phyloP scores from a whole-genome alignment of 805 yeast genomes.

The Candida montana region DNA sequence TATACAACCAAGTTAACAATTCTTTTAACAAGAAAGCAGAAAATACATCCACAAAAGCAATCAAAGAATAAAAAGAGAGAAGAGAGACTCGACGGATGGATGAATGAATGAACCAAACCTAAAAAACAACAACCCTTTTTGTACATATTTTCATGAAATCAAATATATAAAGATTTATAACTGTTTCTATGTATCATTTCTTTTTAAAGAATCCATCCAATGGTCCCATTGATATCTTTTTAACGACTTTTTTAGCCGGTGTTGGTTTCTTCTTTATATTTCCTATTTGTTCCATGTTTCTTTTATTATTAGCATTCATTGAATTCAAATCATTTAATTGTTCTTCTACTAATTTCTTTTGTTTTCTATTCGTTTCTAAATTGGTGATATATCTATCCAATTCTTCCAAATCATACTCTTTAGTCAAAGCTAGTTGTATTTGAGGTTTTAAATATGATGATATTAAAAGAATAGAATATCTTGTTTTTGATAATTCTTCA shows the following conservation, averaged over 20 bases:
- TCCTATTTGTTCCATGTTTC: slow-evolving; percentile 15
- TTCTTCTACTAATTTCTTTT: slow-evolving; percentile 27
- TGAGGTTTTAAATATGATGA: slow-evolving; percentile 36
- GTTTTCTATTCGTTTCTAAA: slow-evolving; percentile 17
- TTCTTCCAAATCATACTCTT: slow-evolving; percentile 27
- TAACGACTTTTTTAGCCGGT: slow-evolving; percentile 33
- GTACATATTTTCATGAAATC: slow-evolving; percentile 3
- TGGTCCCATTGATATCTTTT: slow-evolving; percentile 60
- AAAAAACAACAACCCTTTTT: no score
- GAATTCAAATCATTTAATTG: slow-evolving; percentile 26
- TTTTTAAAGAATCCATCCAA: slow-evolving; percentile 59
- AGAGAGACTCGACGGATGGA: no score
- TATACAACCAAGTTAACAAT: slow-evolving; percentile 49
- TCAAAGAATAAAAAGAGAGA: slow-evolving; percentile 7
- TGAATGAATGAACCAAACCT: no score
- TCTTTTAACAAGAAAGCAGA: slow-evolving; percentile 1
- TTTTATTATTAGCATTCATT: slow-evolving; percentile 15
- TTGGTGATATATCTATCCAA: slow-evolving; percentile 26
- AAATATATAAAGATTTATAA: not conserved
- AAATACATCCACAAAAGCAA: not conserved
- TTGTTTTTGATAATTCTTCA: slow-evolving; percentile 31
- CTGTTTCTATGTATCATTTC: slow-evolving; percentile 17
- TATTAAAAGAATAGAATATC: slow-evolving; percentile 42
- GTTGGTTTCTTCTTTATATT: slow-evolving; percentile 24
- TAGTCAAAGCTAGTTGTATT: slow-evolving; percentile 20